Conservation (phyloP, 148 eudicot genomes). For the Gaultheria prostrata region DNA sequence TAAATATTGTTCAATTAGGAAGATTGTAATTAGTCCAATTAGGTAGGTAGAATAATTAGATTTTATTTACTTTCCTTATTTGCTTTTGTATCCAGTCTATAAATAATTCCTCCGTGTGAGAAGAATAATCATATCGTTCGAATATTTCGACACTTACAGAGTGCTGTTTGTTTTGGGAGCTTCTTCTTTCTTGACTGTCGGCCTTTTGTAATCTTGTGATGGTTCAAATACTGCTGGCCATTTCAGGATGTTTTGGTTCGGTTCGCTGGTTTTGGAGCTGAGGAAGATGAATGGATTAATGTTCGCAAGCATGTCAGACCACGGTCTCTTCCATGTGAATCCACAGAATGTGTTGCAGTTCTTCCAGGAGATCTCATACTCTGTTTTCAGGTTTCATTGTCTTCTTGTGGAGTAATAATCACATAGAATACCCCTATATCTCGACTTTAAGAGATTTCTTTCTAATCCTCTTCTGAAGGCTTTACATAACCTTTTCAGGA, state of each 20-base stretch:
- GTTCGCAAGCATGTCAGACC: slow-evolving; percentile 84
- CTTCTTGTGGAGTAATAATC: background rate
- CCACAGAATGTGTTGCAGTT: slow-evolving; percentile 87
- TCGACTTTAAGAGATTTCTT: background rate
- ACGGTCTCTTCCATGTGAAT: slow-evolving; percentile 93
- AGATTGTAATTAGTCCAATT: no score
- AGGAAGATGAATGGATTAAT: slow-evolving; percentile 97
- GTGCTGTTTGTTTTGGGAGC: background rate
- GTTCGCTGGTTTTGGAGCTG: slow-evolving; percentile 88
- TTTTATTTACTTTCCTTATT: no score
- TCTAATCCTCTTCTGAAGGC: background rate
- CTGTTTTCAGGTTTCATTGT: slow-evolving; percentile 79
- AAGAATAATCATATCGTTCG: no score
- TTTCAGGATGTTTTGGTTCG: slow-evolving; percentile 93
- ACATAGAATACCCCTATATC: background rate
- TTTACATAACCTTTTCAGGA: slow-evolving; percentile 46
- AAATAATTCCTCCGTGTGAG: no score
- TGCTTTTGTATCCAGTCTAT: no score
- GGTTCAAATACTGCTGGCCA: background rate
- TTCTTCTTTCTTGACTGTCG: background rate
- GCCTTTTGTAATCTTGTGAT: background rate
- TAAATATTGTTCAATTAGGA: no score
- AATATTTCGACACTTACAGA: no score
- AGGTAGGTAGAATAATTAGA: no score
- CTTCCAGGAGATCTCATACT: slow-evolving; percentile 88